phyloP scores from a whole-genome alignment of 768 basidiomycete species.

The Cubamyces sp. region DNA sequence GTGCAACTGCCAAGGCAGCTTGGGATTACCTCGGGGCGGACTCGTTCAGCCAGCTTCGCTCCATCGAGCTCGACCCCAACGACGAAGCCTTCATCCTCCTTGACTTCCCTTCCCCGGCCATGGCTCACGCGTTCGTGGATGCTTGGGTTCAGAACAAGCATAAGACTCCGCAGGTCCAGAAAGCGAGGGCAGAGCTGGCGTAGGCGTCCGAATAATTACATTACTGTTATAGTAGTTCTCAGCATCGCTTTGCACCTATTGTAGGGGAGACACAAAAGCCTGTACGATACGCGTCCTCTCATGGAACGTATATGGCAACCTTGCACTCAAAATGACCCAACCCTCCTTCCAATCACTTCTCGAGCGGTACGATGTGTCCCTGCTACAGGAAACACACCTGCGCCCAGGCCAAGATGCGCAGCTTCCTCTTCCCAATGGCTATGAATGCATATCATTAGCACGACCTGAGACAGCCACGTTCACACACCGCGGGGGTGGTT shows the following conservation, averaged over 20 bases:
- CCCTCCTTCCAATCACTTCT: not conserved
- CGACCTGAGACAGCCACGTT: no score
- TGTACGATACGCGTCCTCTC: not conserved
- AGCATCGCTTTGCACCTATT: no score
- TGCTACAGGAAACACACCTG: not conserved
- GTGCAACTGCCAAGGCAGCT: not conserved
- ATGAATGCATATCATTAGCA: no score
- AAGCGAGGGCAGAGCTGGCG: not conserved
- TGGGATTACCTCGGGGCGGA: not conserved
- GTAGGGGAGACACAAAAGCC: no score
- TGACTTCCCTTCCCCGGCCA: not conserved
- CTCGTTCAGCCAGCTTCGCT: no score
- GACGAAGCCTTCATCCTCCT: not conserved
- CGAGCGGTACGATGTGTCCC: not conserved
- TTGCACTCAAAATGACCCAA: not conserved
- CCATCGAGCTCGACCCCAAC: not conserved
- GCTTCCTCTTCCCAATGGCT: no score
- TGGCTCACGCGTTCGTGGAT: not conserved
- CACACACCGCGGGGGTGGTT: no score
- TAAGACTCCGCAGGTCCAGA: not conserved
- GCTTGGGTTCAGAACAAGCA: not conserved
- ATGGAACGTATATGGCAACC: not conserved
- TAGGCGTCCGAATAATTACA: no score
- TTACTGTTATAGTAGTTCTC: no score
- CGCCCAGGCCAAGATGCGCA: not conserved